phyloP scores from a whole-genome alignment of 1,139 yeast genomes.

The Candida labiduridarum region DNA sequence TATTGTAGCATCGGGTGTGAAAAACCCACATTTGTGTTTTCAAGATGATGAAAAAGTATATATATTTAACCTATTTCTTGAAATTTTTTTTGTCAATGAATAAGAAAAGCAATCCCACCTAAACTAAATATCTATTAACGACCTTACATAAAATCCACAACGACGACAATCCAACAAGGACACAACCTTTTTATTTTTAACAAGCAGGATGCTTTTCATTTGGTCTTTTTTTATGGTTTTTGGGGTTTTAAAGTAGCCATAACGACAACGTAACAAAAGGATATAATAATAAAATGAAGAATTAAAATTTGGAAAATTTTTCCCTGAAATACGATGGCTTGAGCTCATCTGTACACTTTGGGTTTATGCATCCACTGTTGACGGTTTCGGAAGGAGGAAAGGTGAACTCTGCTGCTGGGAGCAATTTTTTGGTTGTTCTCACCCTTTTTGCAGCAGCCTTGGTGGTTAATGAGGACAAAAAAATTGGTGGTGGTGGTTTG shows the following conservation, averaged over 20 bases:
- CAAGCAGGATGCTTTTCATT: not conserved
- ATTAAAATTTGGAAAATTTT: not conserved
- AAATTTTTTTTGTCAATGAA: too few relatives aligned
- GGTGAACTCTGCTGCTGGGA: not conserved
- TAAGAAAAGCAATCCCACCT: not conserved
- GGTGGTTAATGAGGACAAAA: not conserved
- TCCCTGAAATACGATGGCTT: conserved; percentile 1
- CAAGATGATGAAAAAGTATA: too few relatives aligned
- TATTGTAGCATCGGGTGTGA: too few relatives aligned
- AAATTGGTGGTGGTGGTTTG: conserved; percentile 6
- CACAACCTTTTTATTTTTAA: not conserved
- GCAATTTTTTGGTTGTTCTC: not conserved
- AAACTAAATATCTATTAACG: too few relatives aligned
- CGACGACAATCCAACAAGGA: not conserved
- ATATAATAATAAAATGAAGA: not conserved
- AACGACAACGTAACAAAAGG: not conserved
- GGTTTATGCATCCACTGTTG: not conserved
- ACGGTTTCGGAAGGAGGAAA: not conserved
- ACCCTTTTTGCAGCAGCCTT: not conserved
- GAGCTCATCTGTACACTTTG: not conserved
- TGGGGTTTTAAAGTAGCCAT: not conserved
- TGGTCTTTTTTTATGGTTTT: not conserved
- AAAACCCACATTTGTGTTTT: too few relatives aligned
- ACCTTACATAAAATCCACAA: not conserved
- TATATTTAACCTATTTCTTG: too few relatives aligned